Evolutionary conservation across 2,329 filamentous ascomycete species (phyloP).

Genomic region (Trichophyton mentagrophytes): DNA sequence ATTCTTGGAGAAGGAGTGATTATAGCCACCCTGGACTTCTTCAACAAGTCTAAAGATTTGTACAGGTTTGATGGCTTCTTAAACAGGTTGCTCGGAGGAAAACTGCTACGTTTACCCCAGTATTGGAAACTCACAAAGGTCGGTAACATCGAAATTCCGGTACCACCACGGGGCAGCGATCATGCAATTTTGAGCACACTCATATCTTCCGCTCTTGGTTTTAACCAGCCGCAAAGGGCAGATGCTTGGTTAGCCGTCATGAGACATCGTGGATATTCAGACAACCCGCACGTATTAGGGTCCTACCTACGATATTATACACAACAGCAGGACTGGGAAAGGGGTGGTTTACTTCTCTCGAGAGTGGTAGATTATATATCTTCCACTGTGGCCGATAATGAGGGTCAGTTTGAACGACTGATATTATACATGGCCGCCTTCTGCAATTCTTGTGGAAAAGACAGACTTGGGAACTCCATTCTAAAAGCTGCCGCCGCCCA

Average conservation of each 20-base stretch:
- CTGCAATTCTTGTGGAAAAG: constrained; percentile 24
- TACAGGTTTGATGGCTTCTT: constrained; percentile 31
- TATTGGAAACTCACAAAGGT: constrained; percentile 14
- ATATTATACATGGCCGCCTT: constrained; percentile 29
- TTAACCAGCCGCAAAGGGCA: constrained; percentile 30
- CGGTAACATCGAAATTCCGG: constrained; percentile 26
- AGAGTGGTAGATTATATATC: constrained; percentile 26
- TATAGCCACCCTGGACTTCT: constrained; percentile 26
- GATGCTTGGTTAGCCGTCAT: constrained; percentile 29
- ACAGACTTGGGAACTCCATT: constrained; percentile 21
- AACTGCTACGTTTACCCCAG: constrained; percentile 22
- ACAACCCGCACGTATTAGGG: constrained; percentile 26
- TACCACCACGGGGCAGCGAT: constrained; percentile 26
- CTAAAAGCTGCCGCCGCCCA: constrained; percentile 26
- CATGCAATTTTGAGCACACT: constrained; percentile 25
- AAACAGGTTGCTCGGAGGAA: constrained; percentile 24
- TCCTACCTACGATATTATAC: constrained; percentile 29
- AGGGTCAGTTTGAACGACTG: constrained; percentile 21
- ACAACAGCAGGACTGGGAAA: constrained; percentile 26
- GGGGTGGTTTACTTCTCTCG: constrained; percentile 22
- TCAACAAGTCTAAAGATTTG: constrained; percentile 29
- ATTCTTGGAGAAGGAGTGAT: constrained; percentile 25
- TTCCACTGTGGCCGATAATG: constrained; percentile 13
- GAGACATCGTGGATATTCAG: constrained; percentile 25
- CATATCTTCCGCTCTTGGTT: constrained; percentile 27